Base-by-base conservation (phyloP, 768 basidiomycete genomes). In the Leccinum variicolor region DNA sequence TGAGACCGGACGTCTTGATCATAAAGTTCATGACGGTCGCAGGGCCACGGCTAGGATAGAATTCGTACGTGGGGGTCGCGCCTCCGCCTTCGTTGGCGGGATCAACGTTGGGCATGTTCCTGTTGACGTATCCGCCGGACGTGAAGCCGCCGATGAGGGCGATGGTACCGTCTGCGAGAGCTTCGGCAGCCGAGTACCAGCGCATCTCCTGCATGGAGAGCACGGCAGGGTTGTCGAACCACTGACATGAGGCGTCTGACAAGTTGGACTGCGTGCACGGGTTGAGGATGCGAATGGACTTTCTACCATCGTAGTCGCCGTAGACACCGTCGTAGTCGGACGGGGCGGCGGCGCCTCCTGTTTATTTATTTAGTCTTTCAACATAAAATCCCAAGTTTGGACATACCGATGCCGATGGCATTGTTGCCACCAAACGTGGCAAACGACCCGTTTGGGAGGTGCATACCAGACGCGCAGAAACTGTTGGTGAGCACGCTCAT, bases 381-480 rank as follows among this genome's bases (percentile, higher is more conserved):
- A 4, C 9, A 21, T 15, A 50, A 13, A 21, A 3, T 31, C 6
- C 6, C 8, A 19, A 47, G 1, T 31, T 9, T 45, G 29, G 28
- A 15, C 52, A 5, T 4, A 56, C 83, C 82, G 43, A 84, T 74
- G 55, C 76, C 75, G 23, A 90, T 73, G 7, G 90, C 89, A 15
- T 78, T 78, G 66, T 91, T 92, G 3, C 90, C 90, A 52, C 90
- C 90, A 64, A 91, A 86, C 0, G 86, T 83, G 15, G 77, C 81
- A 56, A 75, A 91, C 1, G 87, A 89, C 19, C 88, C 87, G 58
- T 90, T 90, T 25, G 89, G 89, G 3, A 90, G 76, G 64, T 90
- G 88, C 82, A 86, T 83, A 47, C 90, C 90, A 1, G 86, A 90
- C 2, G 90, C 83, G 64, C 90, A 92, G 73, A 93, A 93, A 1